Conservation (phyloP, 108 stramenopile species). For the Stephanodiscus minutulus region DNA sequence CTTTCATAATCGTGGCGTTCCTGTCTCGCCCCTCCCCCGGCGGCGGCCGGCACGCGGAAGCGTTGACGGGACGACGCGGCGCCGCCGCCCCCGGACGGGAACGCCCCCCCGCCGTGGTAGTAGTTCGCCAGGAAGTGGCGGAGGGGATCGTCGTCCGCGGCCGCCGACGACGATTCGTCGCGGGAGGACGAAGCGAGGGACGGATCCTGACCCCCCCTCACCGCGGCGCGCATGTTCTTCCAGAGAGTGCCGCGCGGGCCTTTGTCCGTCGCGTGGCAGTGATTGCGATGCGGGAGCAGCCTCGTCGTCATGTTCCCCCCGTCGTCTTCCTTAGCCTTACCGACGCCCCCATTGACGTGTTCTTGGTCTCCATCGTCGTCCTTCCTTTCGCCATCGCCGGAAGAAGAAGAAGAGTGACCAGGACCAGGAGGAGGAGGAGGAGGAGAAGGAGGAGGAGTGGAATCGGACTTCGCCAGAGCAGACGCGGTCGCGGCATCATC, state of each 20-base stretch:
- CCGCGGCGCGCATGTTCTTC: conserved; percentile 27
- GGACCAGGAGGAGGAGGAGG: too few relatives aligned
- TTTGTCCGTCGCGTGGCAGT: conserved; percentile 35
- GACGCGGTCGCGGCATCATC: too few relatives aligned
- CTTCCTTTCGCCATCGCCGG: too few relatives aligned
- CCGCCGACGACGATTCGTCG: not conserved
- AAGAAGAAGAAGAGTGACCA: too few relatives aligned
- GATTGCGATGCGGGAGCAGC: conserved; percentile 14
- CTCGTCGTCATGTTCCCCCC: not conserved
- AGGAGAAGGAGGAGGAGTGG: too few relatives aligned
- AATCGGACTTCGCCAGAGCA: too few relatives aligned
- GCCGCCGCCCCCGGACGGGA: too few relatives aligned
- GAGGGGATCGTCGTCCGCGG: not conserved
- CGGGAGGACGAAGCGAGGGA: not conserved
- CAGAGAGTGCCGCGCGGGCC: conserved; percentile 10
- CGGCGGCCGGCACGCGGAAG: not conserved
- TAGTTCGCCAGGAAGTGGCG: not conserved
- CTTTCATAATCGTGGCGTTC: too few relatives aligned
- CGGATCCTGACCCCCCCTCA: conserved; percentile 26
- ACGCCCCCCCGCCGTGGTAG: too few relatives aligned
- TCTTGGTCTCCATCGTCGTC: too few relatives aligned
- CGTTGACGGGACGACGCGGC: not conserved
- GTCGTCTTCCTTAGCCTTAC: not conserved
- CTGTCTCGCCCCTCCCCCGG: not conserved
- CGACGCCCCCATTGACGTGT: too few relatives aligned